These are phyloP conservation scores for Fistulina hepatica DNA, from an alignment of 1,284 basidiomycete genomes.

Conservation along the genomic window DNA sequence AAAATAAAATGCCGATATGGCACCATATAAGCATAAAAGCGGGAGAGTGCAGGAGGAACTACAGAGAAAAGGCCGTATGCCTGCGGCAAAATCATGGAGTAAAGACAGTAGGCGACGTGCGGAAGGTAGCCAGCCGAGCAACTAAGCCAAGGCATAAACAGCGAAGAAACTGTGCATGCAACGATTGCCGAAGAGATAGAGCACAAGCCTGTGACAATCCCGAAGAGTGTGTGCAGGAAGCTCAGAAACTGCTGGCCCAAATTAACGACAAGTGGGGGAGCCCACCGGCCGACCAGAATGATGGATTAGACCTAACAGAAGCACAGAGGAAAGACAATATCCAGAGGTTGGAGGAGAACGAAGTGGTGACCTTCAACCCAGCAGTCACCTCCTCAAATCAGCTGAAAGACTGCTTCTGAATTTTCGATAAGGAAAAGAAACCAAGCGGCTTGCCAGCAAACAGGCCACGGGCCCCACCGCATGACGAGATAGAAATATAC, in stretches of 20 bases:
- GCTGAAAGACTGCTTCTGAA: background rate
- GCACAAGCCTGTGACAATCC: background rate
- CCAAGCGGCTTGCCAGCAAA: background rate
- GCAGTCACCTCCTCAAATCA: background rate
- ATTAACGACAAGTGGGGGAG: conserved; percentile 8
- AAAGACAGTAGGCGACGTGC: background rate
- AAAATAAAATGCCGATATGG: background rate
- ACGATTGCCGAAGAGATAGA: background rate
- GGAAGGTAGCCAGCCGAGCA: background rate
- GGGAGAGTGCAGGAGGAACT: background rate
- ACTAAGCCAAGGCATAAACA: background rate
- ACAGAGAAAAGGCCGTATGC: background rate
- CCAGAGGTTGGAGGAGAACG: conserved; percentile 4
- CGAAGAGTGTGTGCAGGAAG: background rate
- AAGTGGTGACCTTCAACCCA: background rate
- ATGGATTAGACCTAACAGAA: conserved; percentile 1
- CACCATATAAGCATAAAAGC: background rate
- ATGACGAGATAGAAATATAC: conserved; percentile 1
- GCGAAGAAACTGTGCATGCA: background rate
- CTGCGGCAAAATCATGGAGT: background rate
- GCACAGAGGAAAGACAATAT: background rate
- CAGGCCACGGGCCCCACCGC: background rate
- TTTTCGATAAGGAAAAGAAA: background rate
- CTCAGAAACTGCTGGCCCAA: background rate
- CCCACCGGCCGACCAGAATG: conserved; percentile 1